These are phyloP conservation scores for Anthracocystis setariae DNA, from an alignment of 1,284 basidiomycete genomes.

Conservation along the genomic window DNA sequence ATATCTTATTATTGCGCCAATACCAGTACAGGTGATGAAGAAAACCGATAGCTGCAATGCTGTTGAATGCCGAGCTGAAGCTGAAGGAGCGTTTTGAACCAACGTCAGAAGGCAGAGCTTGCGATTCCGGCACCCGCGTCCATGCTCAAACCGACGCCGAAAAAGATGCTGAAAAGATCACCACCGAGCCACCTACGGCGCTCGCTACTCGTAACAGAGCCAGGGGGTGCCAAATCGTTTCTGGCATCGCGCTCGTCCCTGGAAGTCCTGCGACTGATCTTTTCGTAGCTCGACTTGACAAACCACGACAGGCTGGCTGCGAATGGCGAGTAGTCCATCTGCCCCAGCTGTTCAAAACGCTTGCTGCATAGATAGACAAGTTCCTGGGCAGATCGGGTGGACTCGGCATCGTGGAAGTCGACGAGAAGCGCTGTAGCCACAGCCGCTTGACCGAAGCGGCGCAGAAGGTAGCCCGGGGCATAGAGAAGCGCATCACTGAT, in stretches of 20 bases:
- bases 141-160: slow-evolving; percentile 31
- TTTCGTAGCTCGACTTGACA: slow-evolving; percentile 37
- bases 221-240: slow-evolving; percentile 11
- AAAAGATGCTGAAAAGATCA: slow-evolving; percentile 38
- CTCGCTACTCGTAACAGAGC: slow-evolving; percentile 4
- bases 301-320: slow-evolving; percentile 18
- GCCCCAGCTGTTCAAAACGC: slow-evolving; percentile 29
- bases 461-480: slow-evolving; percentile 36
- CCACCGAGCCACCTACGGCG: slow-evolving; percentile 23
- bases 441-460: slow-evolving; percentile 30
- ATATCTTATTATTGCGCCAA: too few species aligned
- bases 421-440: slow-evolving; percentile 20
- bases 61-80: too few species aligned
- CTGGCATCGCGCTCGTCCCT: slow-evolving; percentile 18
- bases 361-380: slow-evolving; percentile 45
- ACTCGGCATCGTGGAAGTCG: slow-evolving; percentile 36
- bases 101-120: background rate
- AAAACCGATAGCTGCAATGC: too few species aligned
- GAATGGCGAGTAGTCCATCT: slow-evolving; percentile 17
- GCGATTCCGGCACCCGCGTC: background rate
- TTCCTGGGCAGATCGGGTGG: slow-evolving; percentile 24
- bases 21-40: too few species aligned
- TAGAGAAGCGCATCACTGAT: slow-evolving; percentile 43
- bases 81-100: too few species aligned
- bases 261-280: slow-evolving; percentile 11